A percentile compares a stretch with the other conserved stretches of the same genome.
phyloP scores from a whole-genome alignment of 805 yeast species.

The Maudiozyma serrabonitensis region DNA sequence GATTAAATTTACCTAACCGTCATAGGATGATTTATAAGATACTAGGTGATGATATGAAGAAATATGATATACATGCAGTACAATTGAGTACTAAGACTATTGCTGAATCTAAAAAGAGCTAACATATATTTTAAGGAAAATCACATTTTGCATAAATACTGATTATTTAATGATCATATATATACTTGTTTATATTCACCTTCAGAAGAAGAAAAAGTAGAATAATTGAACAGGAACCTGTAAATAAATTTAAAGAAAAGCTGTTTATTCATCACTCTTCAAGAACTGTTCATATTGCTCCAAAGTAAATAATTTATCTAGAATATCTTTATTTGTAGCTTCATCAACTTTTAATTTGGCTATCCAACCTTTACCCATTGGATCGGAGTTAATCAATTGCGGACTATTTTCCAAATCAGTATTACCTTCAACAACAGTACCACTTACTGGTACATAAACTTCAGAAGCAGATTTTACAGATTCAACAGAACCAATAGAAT shows the following conservation, averaged over 20 bases:
- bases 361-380: slow-evolving; percentile 92
- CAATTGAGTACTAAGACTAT: slow-evolving; percentile 77
- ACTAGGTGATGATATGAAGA: slow-evolving; percentile 57
- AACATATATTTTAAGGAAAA: too few species aligned
- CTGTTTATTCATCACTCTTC: slow-evolving; percentile 37
- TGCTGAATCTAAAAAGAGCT: slow-evolving; percentile 31
- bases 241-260: too few species aligned
- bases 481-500: slow-evolving; percentile 86
- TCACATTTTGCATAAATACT: too few species aligned
- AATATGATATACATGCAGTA: slow-evolving; percentile 76
- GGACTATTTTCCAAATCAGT: slow-evolving; percentile 58
- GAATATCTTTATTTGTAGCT: slow-evolving; percentile 33
- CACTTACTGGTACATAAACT: slow-evolving; percentile 78
- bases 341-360: slow-evolving; percentile 60
- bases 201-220: too few species aligned
- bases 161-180: background rate
- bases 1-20: slow-evolving; percentile 58
- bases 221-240: too few species aligned
- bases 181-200: background rate
- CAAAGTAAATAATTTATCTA: slow-evolving; percentile 42
- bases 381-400: slow-evolving; percentile 72
- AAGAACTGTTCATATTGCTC: slow-evolving; percentile 49
- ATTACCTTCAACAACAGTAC: slow-evolving; percentile 68
- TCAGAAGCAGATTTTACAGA: slow-evolving; percentile 91
- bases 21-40: slow-evolving; percentile 67